Conservation (phyloP, 1,284 basidiomycete species). For the Ceratobasidium sp. region DNA sequence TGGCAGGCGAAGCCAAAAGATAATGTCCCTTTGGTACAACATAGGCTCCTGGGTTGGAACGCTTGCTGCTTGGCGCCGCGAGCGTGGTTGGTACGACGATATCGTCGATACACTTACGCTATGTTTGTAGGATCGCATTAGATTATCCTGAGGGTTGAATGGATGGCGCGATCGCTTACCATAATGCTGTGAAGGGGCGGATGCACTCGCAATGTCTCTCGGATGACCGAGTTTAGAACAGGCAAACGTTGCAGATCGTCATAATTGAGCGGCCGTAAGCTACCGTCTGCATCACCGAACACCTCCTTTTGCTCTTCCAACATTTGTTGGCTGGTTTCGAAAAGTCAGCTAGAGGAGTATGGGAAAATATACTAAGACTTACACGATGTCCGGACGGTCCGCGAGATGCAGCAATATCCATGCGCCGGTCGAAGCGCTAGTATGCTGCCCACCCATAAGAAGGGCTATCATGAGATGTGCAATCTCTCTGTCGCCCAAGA, state of each 20-base stretch:
- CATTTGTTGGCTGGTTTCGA: slow-evolving; percentile 65
- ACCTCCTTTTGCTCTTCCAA: slow-evolving; percentile 87
- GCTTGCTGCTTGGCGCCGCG: slow-evolving; percentile 49
- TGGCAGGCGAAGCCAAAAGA: slow-evolving; percentile 88
- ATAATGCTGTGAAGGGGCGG: slow-evolving; percentile 91
- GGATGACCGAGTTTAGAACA: slow-evolving; percentile 86
- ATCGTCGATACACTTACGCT: slow-evolving; percentile 86
- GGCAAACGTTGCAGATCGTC: slow-evolving; percentile 87
- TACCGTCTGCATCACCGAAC: slow-evolving; percentile 80
- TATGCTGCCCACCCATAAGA: slow-evolving; percentile 98
- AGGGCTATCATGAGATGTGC: slow-evolving; percentile 96
- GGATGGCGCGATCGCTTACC: too few species aligned
- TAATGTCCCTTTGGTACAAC: slow-evolving; percentile 92
- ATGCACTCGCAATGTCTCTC: slow-evolving; percentile 90
- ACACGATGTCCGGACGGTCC: slow-evolving; percentile 75
- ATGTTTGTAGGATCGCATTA: too few species aligned
- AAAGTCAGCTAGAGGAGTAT: slow-evolving; percentile 2
- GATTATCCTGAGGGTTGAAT: too few species aligned
- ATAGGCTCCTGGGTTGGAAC: slow-evolving; percentile 57
- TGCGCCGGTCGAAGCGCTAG: slow-evolving; percentile 87
- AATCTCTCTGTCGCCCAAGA: slow-evolving; percentile 86
- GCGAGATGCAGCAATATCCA: slow-evolving; percentile 93
- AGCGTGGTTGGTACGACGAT: slow-evolving; percentile 74
- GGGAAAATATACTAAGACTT: slow-evolving; percentile 47
- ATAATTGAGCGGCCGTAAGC: slow-evolving; percentile 80